phyloP scores from a whole-genome alignment of 768 basidiomycete genomes.

The Coprinopsis strossmayeri region DNA sequence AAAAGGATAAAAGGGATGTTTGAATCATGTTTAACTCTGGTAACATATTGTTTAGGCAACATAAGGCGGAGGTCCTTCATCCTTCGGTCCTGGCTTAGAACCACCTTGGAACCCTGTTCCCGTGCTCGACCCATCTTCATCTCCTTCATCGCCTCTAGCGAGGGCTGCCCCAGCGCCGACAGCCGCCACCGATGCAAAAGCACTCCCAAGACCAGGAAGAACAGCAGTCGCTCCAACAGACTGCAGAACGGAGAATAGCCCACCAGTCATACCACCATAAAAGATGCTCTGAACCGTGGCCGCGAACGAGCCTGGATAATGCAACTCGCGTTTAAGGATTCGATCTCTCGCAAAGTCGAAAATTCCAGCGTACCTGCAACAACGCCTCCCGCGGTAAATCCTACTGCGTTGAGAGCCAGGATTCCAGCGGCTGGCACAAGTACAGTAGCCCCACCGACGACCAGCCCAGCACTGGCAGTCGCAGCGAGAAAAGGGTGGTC shows the following conservation, averaged over 20 bases:
- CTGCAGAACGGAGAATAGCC: conserved; percentile 7
- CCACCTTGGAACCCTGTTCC: too few species aligned
- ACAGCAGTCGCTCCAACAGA: conserved; percentile 2
- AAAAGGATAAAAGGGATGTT: too few species aligned
- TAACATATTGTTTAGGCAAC: too few species aligned
- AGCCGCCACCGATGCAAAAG: background rate
- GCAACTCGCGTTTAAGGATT: background rate
- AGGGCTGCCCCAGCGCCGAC: background rate
- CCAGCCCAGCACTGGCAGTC: conserved; percentile 19
- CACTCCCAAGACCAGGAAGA: background rate
- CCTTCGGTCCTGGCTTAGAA: too few species aligned
- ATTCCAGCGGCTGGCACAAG: conserved; percentile 21
- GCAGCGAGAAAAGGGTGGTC: conserved; percentile 21
- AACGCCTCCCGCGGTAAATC: conserved; percentile 11
- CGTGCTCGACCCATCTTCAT: too few species aligned
- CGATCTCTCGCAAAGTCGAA: background rate
- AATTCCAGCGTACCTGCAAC: conserved; percentile 10
- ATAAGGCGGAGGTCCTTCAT: too few species aligned
- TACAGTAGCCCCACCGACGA: conserved; percentile 22
- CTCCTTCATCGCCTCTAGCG: too few species aligned
- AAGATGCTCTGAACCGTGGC: background rate
- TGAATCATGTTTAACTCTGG: too few species aligned
- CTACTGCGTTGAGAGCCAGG: conserved; percentile 18
- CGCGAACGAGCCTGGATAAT: conserved; percentile 6
- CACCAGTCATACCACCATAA: conserved; percentile 6